Evolutionary conservation across 2,329 filamentous ascomycete genomes (phyloP), one percentile per base, ranked within the genome.

Genomic region (Fusarium decemcellulare): DNA sequence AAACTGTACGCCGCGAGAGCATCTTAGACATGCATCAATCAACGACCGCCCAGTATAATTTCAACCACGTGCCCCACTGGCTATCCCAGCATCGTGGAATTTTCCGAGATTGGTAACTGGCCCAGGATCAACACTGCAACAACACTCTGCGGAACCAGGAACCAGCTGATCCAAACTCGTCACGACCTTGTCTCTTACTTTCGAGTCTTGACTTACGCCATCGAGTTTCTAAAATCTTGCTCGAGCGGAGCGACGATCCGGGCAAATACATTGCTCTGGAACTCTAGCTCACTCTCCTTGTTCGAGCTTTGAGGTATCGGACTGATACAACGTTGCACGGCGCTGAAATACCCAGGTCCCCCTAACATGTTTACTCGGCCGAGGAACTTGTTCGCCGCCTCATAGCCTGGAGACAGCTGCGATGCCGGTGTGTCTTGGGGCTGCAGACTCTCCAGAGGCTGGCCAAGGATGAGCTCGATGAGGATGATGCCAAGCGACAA

Each of bases 31-130:
- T 23, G 23, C 23, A 23, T 23, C 23, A 23, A 23, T 23, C 5
- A 23, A 23, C 23, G 4, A 23, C 23, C 23, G 23, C 4, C 23
- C 23, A 23, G 23, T 23, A 23, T 23, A 23, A 23, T 23, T 23
- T 23, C 23, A 23, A 23, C 23, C 23, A 23, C 23, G 23, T 23
- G 23, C 23, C 23, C 23, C 23, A 23, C 8, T 42, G 16, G 37
- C 32, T 54, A 43, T 53, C 48, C 44, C 54, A 57, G 23, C 37
- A 16, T 56, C 37, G 23, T 46, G 55, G 23, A 58, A 58, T 50
- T 47, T 32, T 56, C 53, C 36, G 40, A 57, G 58, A 47, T 65
- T 42, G 50, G 48, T 56, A 44, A 27, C 37, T n/a, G 7, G 18
- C 27, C 16, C 34, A 53, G 42, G 59, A 29, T 27, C 32, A 36